These are phyloP conservation scores for Fragilariopsis cylindrus DNA, from an alignment of 108 stramenopile genomes.

Conservation along the genomic window DNA sequence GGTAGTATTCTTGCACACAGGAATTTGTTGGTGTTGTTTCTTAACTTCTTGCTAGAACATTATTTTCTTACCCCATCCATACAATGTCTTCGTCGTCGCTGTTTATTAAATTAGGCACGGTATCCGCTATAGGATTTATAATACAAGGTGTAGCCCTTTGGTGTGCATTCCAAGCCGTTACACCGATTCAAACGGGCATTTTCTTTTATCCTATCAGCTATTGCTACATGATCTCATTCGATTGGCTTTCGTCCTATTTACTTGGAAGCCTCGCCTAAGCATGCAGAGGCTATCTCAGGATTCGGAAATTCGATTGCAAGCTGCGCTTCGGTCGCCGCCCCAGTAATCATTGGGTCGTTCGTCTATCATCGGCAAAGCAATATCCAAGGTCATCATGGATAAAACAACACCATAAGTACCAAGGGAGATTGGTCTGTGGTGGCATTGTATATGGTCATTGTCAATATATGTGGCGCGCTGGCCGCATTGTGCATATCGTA, in stretches of 20 bases:
- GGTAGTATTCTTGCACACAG: constrained; percentile 29
- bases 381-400: neutral
- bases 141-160: constrained; percentile 17
- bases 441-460: constrained; percentile 15
- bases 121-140: constrained; percentile 19
- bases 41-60: constrained; percentile 16
- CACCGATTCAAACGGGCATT: neutral
- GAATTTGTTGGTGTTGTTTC: constrained; percentile 32
- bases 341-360: constrained; percentile 19
- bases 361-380: neutral
- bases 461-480: constrained; percentile 14
- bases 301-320: constrained; percentile 35
- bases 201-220: constrained; percentile 15
- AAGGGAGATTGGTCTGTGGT: constrained; percentile 21
- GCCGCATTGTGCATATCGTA: constrained; percentile 16
- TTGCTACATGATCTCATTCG: constrained; percentile 29
- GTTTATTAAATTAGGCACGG: constrained; percentile 2
- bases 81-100: neutral
- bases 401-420: neutral
- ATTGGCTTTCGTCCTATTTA: constrained; percentile 36
- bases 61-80: neutral
- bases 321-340: constrained; percentile 30
- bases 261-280: constrained; percentile 22
- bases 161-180: constrained; percentile 12
- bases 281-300: constrained; percentile 28